Evolutionary conservation across 2,329 filamentous ascomycete species (phyloP).

Genomic region (Malbranchea cinnamomea): DNA sequence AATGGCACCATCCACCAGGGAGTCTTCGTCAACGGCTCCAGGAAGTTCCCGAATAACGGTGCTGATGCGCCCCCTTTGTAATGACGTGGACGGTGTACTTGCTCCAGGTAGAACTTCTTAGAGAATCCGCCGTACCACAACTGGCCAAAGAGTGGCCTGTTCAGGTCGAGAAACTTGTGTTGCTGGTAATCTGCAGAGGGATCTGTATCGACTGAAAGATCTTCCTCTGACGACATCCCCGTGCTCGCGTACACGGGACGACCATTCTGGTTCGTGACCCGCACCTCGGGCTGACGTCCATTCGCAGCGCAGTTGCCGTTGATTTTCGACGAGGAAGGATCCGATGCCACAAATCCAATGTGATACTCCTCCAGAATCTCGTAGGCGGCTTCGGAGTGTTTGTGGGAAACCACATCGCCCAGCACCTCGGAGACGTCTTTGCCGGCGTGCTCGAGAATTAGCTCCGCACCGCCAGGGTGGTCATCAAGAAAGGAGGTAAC

Average conservation of each 20-base stretch:
- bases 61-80: slow-evolving; percentile 89
- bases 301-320: slow-evolving; percentile 24
- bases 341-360: slow-evolving; percentile 60
- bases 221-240: slow-evolving; percentile 78
- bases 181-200: slow-evolving; percentile 59
- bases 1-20: slow-evolving; percentile 83
- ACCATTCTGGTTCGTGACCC: slow-evolving; percentile 26
- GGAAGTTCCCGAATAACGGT: slow-evolving; percentile 89
- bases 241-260: slow-evolving; percentile 41
- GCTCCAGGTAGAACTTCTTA: slow-evolving; percentile 94
- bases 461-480: slow-evolving; percentile 77
- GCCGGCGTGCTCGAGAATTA: slow-evolving; percentile 80
- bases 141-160: slow-evolving; percentile 69
- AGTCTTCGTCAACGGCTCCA: slow-evolving; percentile 94
- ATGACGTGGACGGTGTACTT: slow-evolving; percentile 88
- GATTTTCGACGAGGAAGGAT: slow-evolving; percentile 33
- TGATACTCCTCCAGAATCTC: slow-evolving; percentile 81
- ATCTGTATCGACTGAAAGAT: slow-evolving; percentile 78
- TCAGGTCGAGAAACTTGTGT: slow-evolving; percentile 88
- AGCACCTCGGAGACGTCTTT: slow-evolving; percentile 74
- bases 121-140: slow-evolving; percentile 76
- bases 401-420: slow-evolving; percentile 67
- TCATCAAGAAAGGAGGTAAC: slow-evolving; percentile 80
- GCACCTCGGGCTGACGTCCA: slow-evolving; percentile 16
- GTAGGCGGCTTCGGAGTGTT: slow-evolving; percentile 85